Conservation (phyloP, 2,329 filamentous ascomycete species). For the Esteya vermicola region DNA sequence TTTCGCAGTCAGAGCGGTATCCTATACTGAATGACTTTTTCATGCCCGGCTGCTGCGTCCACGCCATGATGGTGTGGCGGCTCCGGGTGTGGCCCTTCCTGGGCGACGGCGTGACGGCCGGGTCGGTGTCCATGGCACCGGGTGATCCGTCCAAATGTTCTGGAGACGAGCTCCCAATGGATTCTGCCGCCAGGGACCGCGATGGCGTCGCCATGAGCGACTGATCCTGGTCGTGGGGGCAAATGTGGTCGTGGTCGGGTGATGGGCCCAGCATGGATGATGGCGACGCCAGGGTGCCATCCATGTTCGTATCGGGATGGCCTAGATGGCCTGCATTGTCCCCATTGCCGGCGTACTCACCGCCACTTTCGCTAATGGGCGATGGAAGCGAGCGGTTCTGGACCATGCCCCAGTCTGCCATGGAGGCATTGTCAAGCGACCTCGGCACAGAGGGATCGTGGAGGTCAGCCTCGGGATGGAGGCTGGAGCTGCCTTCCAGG, state of each 20-base stretch:
- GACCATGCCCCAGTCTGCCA: slow-evolving; percentile 35
- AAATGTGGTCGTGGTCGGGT: too few species aligned
- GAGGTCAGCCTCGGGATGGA: not conserved
- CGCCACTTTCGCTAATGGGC: slow-evolving; percentile 41
- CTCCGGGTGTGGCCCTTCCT: slow-evolving; percentile 42
- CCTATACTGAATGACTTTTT: slow-evolving; percentile 66
- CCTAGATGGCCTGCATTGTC: too few species aligned
- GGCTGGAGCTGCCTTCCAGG: not conserved
- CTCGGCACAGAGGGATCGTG: slow-evolving; percentile 31
- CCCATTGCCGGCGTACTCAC: slow-evolving; percentile 30
- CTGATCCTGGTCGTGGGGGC: not conserved
- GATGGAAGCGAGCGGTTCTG: slow-evolving; percentile 42
- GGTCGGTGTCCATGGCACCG: slow-evolving; percentile 9
- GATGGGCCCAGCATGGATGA: too few species aligned
- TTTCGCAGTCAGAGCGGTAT: slow-evolving; percentile 64
- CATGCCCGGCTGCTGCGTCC: slow-evolving; percentile 48
- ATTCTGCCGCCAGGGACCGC: slow-evolving; percentile 3
- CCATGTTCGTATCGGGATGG: slow-evolving; percentile 25
- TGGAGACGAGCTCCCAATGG: too few species aligned
- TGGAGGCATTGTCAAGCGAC: slow-evolving; percentile 23
- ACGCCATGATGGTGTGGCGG: slow-evolving; percentile 44
- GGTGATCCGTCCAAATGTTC: too few species aligned
- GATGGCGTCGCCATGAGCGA: not conserved
- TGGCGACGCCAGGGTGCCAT: slow-evolving; percentile 11
- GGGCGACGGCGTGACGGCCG: slow-evolving; percentile 26